Evolutionary conservation across 73 alveolate species (phyloP), one percentile per base, ranked within the genome.

Genomic region (Breviolum minutum): DNA sequence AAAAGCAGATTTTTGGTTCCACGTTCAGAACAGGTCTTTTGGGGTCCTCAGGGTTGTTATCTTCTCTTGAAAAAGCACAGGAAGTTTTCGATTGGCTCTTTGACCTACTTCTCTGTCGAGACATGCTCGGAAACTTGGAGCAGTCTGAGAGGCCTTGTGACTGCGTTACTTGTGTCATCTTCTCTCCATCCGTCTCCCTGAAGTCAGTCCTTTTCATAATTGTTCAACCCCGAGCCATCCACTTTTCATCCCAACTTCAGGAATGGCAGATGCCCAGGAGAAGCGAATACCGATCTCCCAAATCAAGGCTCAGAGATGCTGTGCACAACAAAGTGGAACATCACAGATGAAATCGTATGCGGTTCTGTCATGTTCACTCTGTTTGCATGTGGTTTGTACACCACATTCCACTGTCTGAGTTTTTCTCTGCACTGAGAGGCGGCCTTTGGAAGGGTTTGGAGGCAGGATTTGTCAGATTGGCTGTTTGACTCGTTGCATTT

Each of bases 231-330:
- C 54, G 54, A 2, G 54, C 54, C 54, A 3, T 40, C 54, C 54
- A 40, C 54, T 40, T 40, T 40, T 40, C 54, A 40, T 40, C 54
- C 54, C 54, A 40, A 40, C 54, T 40, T 9, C 27, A 91, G 97
- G 97, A 91, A 60, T 91, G 97, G 97, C 97, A 79, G 80, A 91
- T 91, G 97, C 97, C 97, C 30, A 71, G 29, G 30, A 40, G 97
- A 30, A 79, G 88, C n/a, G 77, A 70, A 74, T 91, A 91, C 63
- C 79, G 66, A 62, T 71, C 97, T 91, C 97, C 97, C 19, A 91
- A 91, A 82, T 91, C 97, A 54, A 91, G 97, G 97, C 97, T 32
- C 11, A 64, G 95, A 8, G 63, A 54, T 30, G 54, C 54, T 40
- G 54, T 40, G 54, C 0, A 40, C 0, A 40, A 40, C 54, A 40